Conservation (phyloP, 2,329 filamentous ascomycete species). For the Didymella pinodella region DNA sequence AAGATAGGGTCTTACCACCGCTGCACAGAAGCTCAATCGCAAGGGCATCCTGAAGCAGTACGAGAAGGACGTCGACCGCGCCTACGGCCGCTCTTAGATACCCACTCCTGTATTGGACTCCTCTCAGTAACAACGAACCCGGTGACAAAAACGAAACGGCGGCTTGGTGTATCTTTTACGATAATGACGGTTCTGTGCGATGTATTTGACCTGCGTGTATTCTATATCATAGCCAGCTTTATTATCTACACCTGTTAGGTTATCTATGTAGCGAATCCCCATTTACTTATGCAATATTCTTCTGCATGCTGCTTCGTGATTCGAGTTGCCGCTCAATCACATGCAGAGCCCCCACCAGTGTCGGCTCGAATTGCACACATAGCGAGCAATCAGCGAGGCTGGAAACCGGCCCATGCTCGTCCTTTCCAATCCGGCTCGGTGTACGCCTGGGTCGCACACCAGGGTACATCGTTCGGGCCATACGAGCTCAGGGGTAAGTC, state of each 20-base stretch:
- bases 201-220: conserved; percentile 14
- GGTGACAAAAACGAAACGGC: not conserved
- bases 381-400: not conserved
- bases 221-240: conserved; percentile 20
- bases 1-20: conserved; percentile 57
- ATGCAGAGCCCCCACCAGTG: too few species aligned
- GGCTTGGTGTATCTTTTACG: conserved; percentile 16
- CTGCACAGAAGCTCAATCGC: conserved; percentile 62
- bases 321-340: too few species aligned
- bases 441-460: conserved; percentile 73
- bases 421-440: conserved; percentile 68
- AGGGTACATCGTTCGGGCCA: conserved; percentile 69
- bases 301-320: too few species aligned
- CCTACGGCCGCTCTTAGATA: conserved; percentile 48
- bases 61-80: conserved; percentile 59
- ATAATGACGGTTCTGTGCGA: conserved; percentile 11
- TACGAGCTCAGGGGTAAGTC: conserved; percentile 77
- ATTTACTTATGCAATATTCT: not conserved
- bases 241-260: not conserved
- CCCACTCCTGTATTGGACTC: not conserved
- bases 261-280: conserved; percentile 11
- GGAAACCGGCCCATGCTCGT: conserved; percentile 48
- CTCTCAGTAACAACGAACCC: conserved; percentile 3
- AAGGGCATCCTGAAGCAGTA: conserved; percentile 60
- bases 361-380: too few species aligned